Conservation (phyloP, 2,329 filamentous ascomycete genomes). For the Zopfia rhizophila region DNA sequence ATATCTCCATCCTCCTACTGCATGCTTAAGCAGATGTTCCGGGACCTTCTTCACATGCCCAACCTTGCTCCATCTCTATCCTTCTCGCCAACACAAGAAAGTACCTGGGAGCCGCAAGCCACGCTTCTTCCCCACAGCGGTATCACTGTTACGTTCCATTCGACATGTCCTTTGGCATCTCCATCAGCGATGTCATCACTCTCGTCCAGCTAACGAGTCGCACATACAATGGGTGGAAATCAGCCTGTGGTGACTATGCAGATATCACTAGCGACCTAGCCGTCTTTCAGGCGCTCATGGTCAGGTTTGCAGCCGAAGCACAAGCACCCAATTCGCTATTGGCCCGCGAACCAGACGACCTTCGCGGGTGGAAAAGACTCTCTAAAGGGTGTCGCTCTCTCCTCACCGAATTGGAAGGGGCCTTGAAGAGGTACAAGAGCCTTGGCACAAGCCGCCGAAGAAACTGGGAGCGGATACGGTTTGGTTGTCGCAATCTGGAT, state of each 20-base stretch:
- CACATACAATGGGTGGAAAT: background rate
- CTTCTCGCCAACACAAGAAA: too few species aligned
- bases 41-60: too few species aligned
- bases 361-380: background rate
- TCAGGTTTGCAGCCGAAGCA: constrained; percentile 3
- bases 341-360: background rate
- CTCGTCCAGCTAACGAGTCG: background rate
- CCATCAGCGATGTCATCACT: background rate
- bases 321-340: constrained; percentile 4
- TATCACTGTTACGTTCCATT: too few species aligned
- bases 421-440: constrained; percentile 8
- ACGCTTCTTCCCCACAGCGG: too few species aligned
- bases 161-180: constrained; percentile 1
- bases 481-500: constrained; percentile 5
- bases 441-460: constrained; percentile 2
- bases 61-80: too few species aligned
- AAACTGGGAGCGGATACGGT: constrained; percentile 10
- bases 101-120: too few species aligned
- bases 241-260: background rate
- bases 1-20: too few species aligned
- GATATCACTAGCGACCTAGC: constrained; percentile 3
- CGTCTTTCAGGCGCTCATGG: constrained; percentile 1
- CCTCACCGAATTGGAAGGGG: background rate
- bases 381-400: background rate
- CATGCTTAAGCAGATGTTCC: too few species aligned